A percentile compares a stretch with the other conserved stretches of the same genome.
phyloP scores from a whole-genome alignment of 805 yeast genomes.

The Brettanomyces sp. region DNA sequence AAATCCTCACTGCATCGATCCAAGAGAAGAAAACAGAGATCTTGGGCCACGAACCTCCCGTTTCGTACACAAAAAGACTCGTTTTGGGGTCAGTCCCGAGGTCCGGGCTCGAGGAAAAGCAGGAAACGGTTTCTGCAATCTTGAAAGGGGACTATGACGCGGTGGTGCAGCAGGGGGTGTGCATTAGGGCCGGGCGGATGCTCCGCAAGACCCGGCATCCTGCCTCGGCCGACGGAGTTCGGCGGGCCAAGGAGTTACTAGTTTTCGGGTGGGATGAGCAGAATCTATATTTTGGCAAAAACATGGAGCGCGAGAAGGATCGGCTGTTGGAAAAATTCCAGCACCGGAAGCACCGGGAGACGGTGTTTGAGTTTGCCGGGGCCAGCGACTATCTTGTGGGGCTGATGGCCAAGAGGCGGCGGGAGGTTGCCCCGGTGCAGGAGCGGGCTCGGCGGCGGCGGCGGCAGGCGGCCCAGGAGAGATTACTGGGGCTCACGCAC shows the following conservation, averaged over 20 bases:
- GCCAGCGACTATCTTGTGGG: conserved; percentile 63
- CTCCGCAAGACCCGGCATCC: conserved; percentile 78
- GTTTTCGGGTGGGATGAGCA: conserved; percentile 83
- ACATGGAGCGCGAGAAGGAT: conserved; percentile 64
- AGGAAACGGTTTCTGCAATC: conserved; percentile 61
- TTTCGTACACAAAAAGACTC: conserved; percentile 65
- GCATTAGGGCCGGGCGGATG: conserved; percentile 79
- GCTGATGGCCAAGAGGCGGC: conserved; percentile 79
- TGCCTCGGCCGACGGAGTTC: conserved; percentile 80
- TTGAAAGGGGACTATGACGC: conserved; percentile 62
- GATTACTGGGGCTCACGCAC: conserved; percentile 66
- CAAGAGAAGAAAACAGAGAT: conserved; percentile 52
- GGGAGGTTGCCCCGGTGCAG: conserved; percentile 74
- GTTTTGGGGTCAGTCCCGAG: conserved; percentile 83
- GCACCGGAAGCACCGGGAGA: conserved; percentile 68
- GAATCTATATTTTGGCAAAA: conserved; percentile 69
- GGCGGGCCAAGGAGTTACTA: conserved; percentile 71
- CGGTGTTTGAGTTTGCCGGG: conserved; percentile 85
- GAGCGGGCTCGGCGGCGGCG: conserved; percentile 62
- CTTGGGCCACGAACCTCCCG: conserved; percentile 46
- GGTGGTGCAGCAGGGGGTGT: conserved; percentile 53
- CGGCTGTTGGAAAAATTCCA: conserved; percentile 62
- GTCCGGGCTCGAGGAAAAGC: conserved; percentile 52
- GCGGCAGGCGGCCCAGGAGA: conserved; percentile 61
- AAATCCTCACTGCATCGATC: conserved; percentile 63